Base-by-base conservation (phyloP, 2,329 filamentous ascomycete genomes). In the Aspergillus tanneri region DNA sequence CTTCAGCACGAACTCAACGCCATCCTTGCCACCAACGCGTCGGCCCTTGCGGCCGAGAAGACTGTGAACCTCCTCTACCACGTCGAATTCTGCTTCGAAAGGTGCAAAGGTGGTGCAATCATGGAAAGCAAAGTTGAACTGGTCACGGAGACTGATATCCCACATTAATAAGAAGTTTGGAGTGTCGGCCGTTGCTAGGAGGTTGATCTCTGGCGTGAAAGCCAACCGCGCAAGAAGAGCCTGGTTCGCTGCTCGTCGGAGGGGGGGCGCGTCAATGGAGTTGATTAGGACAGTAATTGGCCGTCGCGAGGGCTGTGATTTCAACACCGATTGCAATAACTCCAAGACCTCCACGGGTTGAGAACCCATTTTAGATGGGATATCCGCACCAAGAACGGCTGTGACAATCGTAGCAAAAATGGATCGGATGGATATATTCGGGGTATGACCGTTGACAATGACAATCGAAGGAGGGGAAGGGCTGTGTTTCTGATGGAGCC, bases 91-190 rank as follows among this genome's bases (percentile, higher is more conserved):
- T 3, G 80, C 78, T 9, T 79, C 76, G 59, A 88, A 89, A 0
- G 88, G 79, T 0, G 81, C 77, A 64, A 96, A 96, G 0, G 93
- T 97, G 1, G 93, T 97, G 61, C 87, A 87, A 72, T 99, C 91
- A 72, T 99, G 93, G 70, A 95, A 96, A 22, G 90, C 75, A 58
- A 96, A 91, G 66, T 88, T 87, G 70, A 91, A 89, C 22, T 87
- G 82, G 12, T 89, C 86, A 38, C 88, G 86, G n/a, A 91, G 78
- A 46, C 85, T 85, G 44, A 88, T 85, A 70, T 96, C 90, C 91
- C 92, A 99, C 42, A 97, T 79, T 1, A 96, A 72, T 0, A 89
- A 76, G 63, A 96, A 96, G 60, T 88, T 89, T 5, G 91, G 90
- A 7, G 89, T 90, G 70, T 97, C 92, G 47, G 86, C 87, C 1